Conservation (phyloP, 2,329 filamentous ascomycete species). For the Ophiobolus disseminans region DNA sequence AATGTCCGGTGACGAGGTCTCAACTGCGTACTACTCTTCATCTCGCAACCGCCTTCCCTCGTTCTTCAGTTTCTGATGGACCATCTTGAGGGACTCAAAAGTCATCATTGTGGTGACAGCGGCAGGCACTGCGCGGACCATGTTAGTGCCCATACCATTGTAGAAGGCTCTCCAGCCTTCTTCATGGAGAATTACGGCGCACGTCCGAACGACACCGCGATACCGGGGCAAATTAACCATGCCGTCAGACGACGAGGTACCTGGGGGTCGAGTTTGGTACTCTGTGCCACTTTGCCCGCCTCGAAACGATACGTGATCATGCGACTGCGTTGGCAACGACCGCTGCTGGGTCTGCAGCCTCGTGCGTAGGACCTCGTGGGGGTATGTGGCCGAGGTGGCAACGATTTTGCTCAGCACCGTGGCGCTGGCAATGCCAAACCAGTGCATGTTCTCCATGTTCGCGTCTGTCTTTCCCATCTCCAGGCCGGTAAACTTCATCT, state of each 20-base stretch:
- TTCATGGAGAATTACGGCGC: conserved; percentile 82
- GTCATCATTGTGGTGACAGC: conserved; percentile 98
- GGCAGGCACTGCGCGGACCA: conserved; percentile 93
- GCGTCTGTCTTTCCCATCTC: conserved; percentile 77
- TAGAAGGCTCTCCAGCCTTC: conserved; percentile 98
- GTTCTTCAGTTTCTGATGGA: conserved; percentile 60
- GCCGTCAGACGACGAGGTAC: conserved; percentile 61
- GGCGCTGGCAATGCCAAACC: conserved; percentile 82
- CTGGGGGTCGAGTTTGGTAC: conserved; percentile 55
- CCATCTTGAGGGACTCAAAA: conserved; percentile 77
- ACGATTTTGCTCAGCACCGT: conserved; percentile 94
- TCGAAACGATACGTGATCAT: conserved; percentile 60
- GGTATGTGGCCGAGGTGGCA: conserved; percentile 94
- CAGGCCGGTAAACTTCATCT: conserved; percentile 86
- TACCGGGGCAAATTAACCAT: conserved; percentile 68
- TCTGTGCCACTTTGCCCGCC: conserved; percentile 41
- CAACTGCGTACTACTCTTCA: conserved; percentile 12
- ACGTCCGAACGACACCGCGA: conserved; percentile 79
- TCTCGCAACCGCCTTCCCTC: conserved; percentile 53
- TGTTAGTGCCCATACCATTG: conserved; percentile 95
- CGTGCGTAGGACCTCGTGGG: conserved; percentile 94
- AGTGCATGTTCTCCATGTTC: conserved; percentile 70
- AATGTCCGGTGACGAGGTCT: too few species aligned
- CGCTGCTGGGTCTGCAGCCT: conserved; percentile 91
- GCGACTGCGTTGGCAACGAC: conserved; percentile 57